Evolutionary conservation across 495 filamentous ascomycete genomes (phyloP), one percentile per base, ranked within the genome.

Genomic region (Trichoderma gamsii): DNA sequence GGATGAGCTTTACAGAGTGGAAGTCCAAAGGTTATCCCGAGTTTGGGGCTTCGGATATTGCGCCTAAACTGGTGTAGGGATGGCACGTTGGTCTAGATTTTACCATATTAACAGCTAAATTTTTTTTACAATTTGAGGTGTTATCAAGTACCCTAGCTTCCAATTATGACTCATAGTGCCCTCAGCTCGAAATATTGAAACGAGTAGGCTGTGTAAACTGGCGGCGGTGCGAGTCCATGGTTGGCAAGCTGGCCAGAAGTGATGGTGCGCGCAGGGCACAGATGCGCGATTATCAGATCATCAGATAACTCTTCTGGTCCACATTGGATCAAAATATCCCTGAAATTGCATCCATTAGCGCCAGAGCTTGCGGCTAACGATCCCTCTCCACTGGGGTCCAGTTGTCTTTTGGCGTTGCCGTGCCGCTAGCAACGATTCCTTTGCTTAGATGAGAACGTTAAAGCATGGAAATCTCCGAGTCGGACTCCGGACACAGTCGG

Each of bases 1-100:
- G 72, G 15, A 68, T 73, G 68, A 68, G 38, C 68, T 74, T 76
- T 66, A 66, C 71, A 29, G 74, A 76, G 65, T 75, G 73, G 73
- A 71, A 64, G 43, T 71, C 66, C 32, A 70, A 69, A 64, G 73
- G 72, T 8, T 73, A 71, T 63, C 73, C 72, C 9, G 21, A 64
- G 38, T 23, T 73, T 67, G 41, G 49, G 52, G 65, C 23, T 15
- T 6, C 61, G 32, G 13, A 23, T 32, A 6, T 61, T 38, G 43
- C 43, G 18, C 43, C 43, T 15, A 46, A 46, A 46, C 43, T 46
- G 18, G 43, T 18, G 12, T 46, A 46, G 12, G 18, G 2, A 6
- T 15, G 12, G 43, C 4, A 11, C 9, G 0, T 4, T 18, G 43
- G 43, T 46, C 43, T 46, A 18, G 43, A 46, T 46, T 46, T 46